Base-by-base conservation (phyloP, 805 yeast species). In the Vanderwaltozyma yarrowii region DNA sequence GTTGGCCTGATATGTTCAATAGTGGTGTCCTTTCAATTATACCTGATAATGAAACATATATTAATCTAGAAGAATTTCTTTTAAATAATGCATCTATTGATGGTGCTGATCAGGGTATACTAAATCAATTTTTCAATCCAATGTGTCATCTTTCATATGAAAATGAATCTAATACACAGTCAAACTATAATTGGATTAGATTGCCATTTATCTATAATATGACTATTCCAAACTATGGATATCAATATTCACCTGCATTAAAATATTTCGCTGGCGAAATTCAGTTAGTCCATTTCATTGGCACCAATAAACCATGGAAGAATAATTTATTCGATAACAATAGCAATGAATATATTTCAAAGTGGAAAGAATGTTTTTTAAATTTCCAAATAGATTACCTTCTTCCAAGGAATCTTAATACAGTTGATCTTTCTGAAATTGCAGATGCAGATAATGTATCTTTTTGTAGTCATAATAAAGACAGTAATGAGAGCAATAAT, bases 1-100 rank as follows among this genome's bases (percentile, higher is more conserved):
- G 95, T 12, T 86, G 94, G 83, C 95, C 95, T 0, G 95, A 86
- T 62, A 70, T 80, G 50, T 86, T 86, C 65, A 85, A 86, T 58
- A 74, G 87, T 24, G 95, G 95, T 4, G 74, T 85, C 16, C 66
- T 85, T 51, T 64, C 77, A 3, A 54, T 77, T 20, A 65, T 67
- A 26, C 94, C 94, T 3, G 63, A 66, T 46, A 29, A 44, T 1
- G 42, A 46, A 0, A 69, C 66, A 16, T 78, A 64, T 46, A 43
- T 56, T 3, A 60, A 63, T 24, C 65, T 86, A 34, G 42, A 56
- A 20, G 34, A 45, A 2, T 58, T 59, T 24, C 54, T 62, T 14
- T 38, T 42, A 2, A 30, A 41, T 11, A 44, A 45, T 11, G 49
- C 49, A 12, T 64, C 76, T 1, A 83, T 85, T 49, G 96, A 87